Evolutionary conservation across 1,139 yeast species (phyloP).

Genomic region (Insectozyma bohioensis): DNA sequence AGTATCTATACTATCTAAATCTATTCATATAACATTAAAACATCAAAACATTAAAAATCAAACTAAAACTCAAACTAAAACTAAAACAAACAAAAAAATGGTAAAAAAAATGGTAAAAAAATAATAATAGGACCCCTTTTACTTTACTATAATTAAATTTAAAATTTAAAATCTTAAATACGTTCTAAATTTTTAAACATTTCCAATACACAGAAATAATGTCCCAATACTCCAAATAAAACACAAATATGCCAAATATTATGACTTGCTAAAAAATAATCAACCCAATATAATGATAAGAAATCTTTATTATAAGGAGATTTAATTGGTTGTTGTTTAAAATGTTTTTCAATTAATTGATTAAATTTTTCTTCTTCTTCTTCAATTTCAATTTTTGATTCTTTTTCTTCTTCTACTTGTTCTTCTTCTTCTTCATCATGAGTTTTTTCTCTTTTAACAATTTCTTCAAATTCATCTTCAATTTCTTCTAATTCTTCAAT

Average conservation of each 20-base stretch:
- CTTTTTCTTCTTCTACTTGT: background rate
- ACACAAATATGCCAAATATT: conserved; percentile 94
- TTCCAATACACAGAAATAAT: conserved; percentile 71
- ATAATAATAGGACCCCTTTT: too few species aligned
- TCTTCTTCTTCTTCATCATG: conserved; percentile 4
- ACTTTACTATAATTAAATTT: too few species aligned
- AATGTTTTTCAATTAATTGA: conserved; percentile 49
- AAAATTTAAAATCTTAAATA: too few species aligned
- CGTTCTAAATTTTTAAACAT: conserved; percentile 44
- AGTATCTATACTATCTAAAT: too few species aligned
- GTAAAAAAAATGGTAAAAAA: too few species aligned
- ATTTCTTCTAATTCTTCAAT: conserved; percentile 49
- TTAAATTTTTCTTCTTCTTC: conserved; percentile 19
- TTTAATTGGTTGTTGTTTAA: conserved; percentile 48
- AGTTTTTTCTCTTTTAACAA: conserved; percentile 8
- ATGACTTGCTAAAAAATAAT: conserved; percentile 73
- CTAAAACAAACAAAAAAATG: too few species aligned
- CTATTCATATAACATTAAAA: too few species aligned
- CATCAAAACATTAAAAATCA: too few species aligned
- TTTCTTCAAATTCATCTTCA: conserved; percentile 30
- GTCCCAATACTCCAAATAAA: conserved; percentile 82
- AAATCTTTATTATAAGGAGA: conserved; percentile 49
- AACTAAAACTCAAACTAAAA: too few species aligned
- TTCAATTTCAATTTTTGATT: conserved; percentile 7
- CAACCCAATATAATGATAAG: conserved; percentile 82